Base-by-base conservation (phyloP, 1,139 yeast species). In the Pichia sp. region DNA sequence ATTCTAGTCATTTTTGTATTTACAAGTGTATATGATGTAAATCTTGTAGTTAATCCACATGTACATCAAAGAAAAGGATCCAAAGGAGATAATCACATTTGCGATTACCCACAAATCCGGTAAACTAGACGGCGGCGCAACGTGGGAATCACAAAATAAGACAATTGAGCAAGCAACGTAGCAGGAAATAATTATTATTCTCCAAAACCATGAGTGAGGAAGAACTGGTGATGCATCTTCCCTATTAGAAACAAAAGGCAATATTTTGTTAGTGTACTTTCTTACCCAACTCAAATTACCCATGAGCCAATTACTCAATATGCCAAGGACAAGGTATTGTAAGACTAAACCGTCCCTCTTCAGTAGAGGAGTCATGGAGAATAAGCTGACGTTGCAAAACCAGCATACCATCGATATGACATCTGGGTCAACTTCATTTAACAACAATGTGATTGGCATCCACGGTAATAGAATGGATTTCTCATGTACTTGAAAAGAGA, bases 401-500 rank as follows among this genome's bases (percentile, higher is more conserved):
- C 97, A 88, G 42, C 80, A 77, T 4, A 84, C 75, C 60, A 86
- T 73, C 3, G 93, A 76, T 15, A 79, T 69, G 13, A 74, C 72
- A 39, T 73, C 66, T 29, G 76, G 66, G 42, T 77, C 76, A 30
- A 76, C 72, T 28, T 73, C 66, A 17, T 83, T 69, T 40, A 76
- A 69, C 15, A 86, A 59, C 36, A 91, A 63, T 0, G 93, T 75
- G 4, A 86, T 74, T 4, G 98, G 98, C 50, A 91, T 58, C 43
- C 93, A 66, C 0, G 98, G 97, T 3, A 93, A 70, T 40, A 93
- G 63, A 5, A 93, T 88, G 0, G 87, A 77, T 62, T 91, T 85
- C 57, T 91, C 98, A 56, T 93, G 98, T 4, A 91, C 98, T 56
- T 91, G 97, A 64, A 86, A 93, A 19, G 95, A 82, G 55, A 91